Percentiles rank a stretch among this genome's conserved stretches.
Conservation (phyloP, 257 asterid species). For the Gentiana straminea region DNA sequence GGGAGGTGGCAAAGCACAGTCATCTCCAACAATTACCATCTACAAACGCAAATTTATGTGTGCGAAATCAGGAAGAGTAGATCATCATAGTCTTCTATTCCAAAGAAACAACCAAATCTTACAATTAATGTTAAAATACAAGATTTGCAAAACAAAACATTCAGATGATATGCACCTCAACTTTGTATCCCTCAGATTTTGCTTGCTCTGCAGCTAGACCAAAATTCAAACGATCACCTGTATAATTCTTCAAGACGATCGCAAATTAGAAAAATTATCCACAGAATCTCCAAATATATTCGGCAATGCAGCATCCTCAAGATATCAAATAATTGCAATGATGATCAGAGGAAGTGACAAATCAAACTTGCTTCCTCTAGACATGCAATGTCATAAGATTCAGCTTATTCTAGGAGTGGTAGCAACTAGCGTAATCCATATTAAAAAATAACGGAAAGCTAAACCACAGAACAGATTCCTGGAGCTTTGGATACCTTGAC, state of each 20-base stretch:
- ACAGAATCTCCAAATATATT: not conserved
- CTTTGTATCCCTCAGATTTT: conserved; percentile 90
- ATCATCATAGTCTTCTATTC: not conserved
- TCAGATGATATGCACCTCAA: conserved; percentile 50
- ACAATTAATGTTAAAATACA: not conserved
- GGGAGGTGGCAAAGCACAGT: conserved; percentile 99
- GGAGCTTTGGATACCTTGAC: conserved; percentile 52
- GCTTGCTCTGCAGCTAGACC: conserved; percentile 99
- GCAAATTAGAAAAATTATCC: conserved; percentile 5
- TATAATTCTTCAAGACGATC: conserved; percentile 56
- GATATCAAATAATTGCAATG: not conserved
- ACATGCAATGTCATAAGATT: not conserved
- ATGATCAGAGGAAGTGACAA: not conserved
- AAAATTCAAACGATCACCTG: conserved; percentile 91
- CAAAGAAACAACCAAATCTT: not conserved
- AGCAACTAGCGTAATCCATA: no score
- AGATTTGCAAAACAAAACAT: no score
- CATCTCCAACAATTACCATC: conserved; percentile 99
- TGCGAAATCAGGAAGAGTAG: not conserved
- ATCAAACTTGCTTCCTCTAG: not conserved
- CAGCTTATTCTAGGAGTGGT: not conserved
- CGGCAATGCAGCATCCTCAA: not conserved
- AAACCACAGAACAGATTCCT: not conserved
- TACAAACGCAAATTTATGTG: conserved; percentile 18
- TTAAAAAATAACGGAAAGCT: not conserved